A percentile compares a stretch with the other conserved stretches of the same genome.
phyloP scores from a whole-genome alignment of 1,284 basidiomycete species.

The Phylloboletellus chloephorus region DNA sequence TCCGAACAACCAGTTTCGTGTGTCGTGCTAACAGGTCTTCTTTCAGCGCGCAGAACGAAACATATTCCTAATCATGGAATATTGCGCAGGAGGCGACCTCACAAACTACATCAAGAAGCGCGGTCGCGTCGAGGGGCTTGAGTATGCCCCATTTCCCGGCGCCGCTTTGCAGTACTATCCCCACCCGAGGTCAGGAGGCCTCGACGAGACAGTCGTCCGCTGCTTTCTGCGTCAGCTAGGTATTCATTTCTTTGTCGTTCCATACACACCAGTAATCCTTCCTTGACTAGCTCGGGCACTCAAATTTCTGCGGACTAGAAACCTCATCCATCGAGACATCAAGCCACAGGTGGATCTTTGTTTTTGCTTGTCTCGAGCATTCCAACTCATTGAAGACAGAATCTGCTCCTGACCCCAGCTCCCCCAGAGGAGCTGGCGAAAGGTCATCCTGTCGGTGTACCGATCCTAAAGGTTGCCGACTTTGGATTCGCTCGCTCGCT shows the following conservation, averaged over 20 bases:
- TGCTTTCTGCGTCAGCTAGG: slow-evolving; percentile 92
- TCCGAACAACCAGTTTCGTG: not conserved
- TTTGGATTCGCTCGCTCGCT: slow-evolving; percentile 96
- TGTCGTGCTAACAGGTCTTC: slow-evolving; percentile 14
- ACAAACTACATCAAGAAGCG: slow-evolving; percentile 95
- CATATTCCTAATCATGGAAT: slow-evolving; percentile 98
- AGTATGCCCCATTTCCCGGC: slow-evolving; percentile 67
- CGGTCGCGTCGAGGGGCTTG: slow-evolving; percentile 78
- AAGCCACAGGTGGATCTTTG: slow-evolving; percentile 79
- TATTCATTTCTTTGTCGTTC: slow-evolving; percentile 33
- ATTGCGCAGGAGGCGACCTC: slow-evolving; percentile 92
- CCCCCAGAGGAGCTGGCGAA: slow-evolving; percentile 71
- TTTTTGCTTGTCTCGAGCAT: not conserved
- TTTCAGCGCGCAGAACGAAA: slow-evolving; percentile 82
- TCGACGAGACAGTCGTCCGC: slow-evolving; percentile 87
- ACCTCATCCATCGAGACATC: slow-evolving; percentile 95
- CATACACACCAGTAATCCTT: slow-evolving; percentile 24
- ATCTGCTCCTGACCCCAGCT: slow-evolving; percentile 85
- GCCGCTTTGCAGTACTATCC: slow-evolving; percentile 78
- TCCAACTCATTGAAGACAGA: slow-evolving; percentile 44
- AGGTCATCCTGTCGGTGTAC: slow-evolving; percentile 88
- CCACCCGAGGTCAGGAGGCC: slow-evolving; percentile 85
- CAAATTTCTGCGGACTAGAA: slow-evolving; percentile 84
- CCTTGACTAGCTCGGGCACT: slow-evolving; percentile 76
- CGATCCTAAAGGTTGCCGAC: slow-evolving; percentile 94